Percentiles rank a stretch among this genome's conserved stretches.
These are phyloP conservation scores for Paxillus involutus DNA, from an alignment of 768 basidiomycete genomes.

Conservation along the genomic window DNA sequence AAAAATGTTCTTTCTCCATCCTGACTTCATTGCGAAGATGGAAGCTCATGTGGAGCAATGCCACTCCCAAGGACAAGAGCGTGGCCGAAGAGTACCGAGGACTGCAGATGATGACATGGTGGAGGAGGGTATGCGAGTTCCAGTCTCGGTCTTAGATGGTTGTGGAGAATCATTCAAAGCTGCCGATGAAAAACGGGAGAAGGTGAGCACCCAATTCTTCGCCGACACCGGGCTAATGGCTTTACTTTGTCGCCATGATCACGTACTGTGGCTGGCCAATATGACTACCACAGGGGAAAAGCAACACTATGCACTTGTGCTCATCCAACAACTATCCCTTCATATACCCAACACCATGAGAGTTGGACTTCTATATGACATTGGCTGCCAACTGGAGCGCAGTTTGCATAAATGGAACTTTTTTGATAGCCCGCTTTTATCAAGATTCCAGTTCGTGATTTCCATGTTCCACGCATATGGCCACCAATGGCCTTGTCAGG, in stretches of 20 bases:
- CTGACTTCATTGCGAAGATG: slow-evolving; percentile 19
- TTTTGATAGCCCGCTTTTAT: background rate
- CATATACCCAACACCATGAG: slow-evolving; percentile 1
- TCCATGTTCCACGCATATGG: slow-evolving; percentile 36
- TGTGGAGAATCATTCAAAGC: no score
- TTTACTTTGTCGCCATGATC: no score
- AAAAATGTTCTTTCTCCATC: slow-evolving; percentile 7
- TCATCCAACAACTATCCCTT: background rate
- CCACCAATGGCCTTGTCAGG: slow-evolving; percentile 34
- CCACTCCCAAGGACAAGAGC: background rate
- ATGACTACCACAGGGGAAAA: no score
- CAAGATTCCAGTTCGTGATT: slow-evolving; percentile 20
- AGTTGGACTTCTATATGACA: slow-evolving; percentile 5
- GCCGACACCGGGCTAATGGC: no score
- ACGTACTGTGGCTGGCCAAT: no score
- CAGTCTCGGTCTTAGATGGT: slow-evolving; percentile 30
- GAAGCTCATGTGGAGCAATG: slow-evolving; percentile 6
- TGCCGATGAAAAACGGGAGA: slow-evolving; percentile 12
- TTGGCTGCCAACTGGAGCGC: slow-evolving; percentile 5
- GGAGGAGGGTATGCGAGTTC: slow-evolving; percentile 25
- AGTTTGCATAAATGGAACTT: slow-evolving; percentile 6
- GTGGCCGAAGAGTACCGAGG: background rate
- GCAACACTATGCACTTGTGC: no score
- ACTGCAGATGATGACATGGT: slow-evolving; percentile 1
- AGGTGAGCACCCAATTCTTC: no score